phyloP scores from a whole-genome alignment of 768 basidiomycete genomes.

The Boletus barrowsii region DNA sequence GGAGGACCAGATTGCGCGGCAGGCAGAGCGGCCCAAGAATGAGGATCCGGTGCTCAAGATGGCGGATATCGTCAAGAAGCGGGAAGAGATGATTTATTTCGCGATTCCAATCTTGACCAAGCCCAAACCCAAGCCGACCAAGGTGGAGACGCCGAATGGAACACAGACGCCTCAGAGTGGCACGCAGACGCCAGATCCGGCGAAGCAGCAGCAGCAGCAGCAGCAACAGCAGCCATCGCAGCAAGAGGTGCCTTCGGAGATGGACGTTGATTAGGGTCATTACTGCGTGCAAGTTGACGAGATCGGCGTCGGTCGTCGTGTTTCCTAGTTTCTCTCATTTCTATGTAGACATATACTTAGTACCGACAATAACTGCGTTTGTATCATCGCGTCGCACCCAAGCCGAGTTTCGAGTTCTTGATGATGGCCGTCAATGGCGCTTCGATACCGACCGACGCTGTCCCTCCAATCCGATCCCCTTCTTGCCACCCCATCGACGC shows the following conservation, averaged over 20 bases:
- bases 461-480: slow-evolving; percentile 71
- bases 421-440: slow-evolving; percentile 79
- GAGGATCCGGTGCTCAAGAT: slow-evolving; percentile 79
- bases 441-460: slow-evolving; percentile 56
- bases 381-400: slow-evolving; percentile 42
- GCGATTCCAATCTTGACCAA: slow-evolving; percentile 86
- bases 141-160: slow-evolving; percentile 48
- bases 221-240: slow-evolving; percentile 24
- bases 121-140: slow-evolving; percentile 86
- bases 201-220: slow-evolving; percentile 32
- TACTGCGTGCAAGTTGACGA: neutral
- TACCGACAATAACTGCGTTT: neutral
- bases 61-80: slow-evolving; percentile 84
- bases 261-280: slow-evolving; percentile 73
- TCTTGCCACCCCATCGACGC: slow-evolving; percentile 91
- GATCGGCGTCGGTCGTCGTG: neutral
- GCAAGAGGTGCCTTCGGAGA: slow-evolving; percentile 56
- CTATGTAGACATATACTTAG: slow-evolving; percentile 17
- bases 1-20: slow-evolving; percentile 84
- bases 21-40: slow-evolving; percentile 87
- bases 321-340: neutral
- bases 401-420: slow-evolving; percentile 80
- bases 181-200: slow-evolving; percentile 52
- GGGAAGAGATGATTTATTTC: slow-evolving; percentile 89
- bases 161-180: slow-evolving; percentile 74